Base-by-base conservation (phyloP, 164 flowering plant genomes). In the Akebia trifoliata region DNA sequence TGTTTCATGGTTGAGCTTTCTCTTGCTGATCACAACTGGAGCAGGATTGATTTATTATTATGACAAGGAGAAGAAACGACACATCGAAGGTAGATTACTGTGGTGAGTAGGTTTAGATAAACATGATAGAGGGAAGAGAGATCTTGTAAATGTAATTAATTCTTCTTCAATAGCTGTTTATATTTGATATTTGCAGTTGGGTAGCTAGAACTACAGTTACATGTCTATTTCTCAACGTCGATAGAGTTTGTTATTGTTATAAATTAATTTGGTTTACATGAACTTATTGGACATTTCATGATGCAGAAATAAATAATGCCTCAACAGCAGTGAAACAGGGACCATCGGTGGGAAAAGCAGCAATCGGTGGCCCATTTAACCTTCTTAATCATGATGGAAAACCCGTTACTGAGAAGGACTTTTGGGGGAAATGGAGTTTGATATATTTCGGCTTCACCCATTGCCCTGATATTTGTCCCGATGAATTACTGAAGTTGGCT, bases 391-490 rank as follows among this genome's bases (percentile, higher is more conserved):
- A 85, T 64, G 74, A 87, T 25, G 98, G 98, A 43, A 87, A 83
- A 70, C 30, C 62, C 39, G 94, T 90, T 7, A 81, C 94, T 15
- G 94, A 87, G 10, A 78, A 74, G 46, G 84, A 85, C 65, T 87
- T 90, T 25, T 0, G 68, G 59, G 97, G 94, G 37, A 81, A 80
- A 43, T 93, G 98, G 98, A 87, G 70, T 40, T n/a, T 90, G 65
- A 59, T 93, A 43, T 93, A 93, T 71, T 93, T 93, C 72, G 98
- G 97, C 37, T 90, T 93, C 69, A 93, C 98, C 18, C 94, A 87
- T 68, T 93, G 98, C 71, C 98, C 98, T 57, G 97, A 93, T 70
- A 93, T 93, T 63, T 93, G 98, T 62, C 97, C 98, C 21, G 96
- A 86, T 62, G 97, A 90, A 69, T 82, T 93, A 45, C 74, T 54